phyloP scores from a whole-genome alignment of 176 grass and related monocot genomes.

The Hsuehochloa calcarea region DNA sequence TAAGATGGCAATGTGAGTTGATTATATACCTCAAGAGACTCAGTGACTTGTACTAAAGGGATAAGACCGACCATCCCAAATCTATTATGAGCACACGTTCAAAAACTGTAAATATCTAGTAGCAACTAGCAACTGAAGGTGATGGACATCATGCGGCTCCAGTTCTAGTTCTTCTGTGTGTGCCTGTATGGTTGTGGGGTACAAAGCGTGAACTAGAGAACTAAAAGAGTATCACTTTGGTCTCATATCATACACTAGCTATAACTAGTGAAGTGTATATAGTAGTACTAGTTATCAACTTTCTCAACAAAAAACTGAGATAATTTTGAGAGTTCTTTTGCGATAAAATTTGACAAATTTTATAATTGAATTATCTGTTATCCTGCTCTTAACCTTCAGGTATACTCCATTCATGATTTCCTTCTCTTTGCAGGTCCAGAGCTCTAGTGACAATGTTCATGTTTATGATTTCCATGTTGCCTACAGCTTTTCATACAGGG shows the following conservation, averaged over 20 bases:
- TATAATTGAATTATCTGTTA: background rate
- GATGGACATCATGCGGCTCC: background rate
- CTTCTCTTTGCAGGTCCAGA: slow-evolving; percentile 51
- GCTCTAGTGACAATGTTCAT: slow-evolving; percentile 36
- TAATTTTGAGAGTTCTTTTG: background rate
- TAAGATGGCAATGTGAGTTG: background rate
- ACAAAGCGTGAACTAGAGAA: background rate
- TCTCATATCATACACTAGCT: background rate
- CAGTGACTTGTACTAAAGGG: background rate
- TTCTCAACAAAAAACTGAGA: too few relatives aligned
- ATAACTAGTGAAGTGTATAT: background rate
- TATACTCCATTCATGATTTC: background rate
- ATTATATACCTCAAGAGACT: background rate
- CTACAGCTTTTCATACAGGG: slow-evolving; percentile 83
- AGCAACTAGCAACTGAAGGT: background rate
- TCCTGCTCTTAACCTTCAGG: background rate
- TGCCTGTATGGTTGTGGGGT: background rate
- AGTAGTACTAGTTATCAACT: background rate
- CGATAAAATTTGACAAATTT: background rate
- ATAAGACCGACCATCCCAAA: background rate
- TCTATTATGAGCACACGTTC: background rate
- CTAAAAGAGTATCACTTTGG: background rate
- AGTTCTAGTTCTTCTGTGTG: background rate
- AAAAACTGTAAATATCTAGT: background rate
- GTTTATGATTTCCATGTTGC: slow-evolving; percentile 86